Evolutionary conservation across 1,284 basidiomycete species (phyloP), one percentile per base, ranked within the genome.

Genomic region (Hemileia vastatrix): DNA sequence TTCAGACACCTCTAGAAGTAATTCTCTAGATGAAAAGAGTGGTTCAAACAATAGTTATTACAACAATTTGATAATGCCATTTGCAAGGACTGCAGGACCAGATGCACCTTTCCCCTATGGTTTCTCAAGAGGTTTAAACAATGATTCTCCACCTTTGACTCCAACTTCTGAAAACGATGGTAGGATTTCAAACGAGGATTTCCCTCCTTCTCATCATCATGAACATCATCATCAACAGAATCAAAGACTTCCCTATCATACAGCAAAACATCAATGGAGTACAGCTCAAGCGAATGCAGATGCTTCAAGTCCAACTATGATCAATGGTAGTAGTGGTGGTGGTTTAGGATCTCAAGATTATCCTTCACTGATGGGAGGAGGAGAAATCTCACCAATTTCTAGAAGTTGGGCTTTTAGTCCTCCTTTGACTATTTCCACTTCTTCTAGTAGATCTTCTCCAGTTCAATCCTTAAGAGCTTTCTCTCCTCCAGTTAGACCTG

Each of bases 91-190:
- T n/a, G n/a, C n/a, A n/a, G n/a, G n/a, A n/a, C n/a, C n/a, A n/a
- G n/a, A n/a, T n/a, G n/a, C n/a, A n/a, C n/a, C n/a, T n/a, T n/a
- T n/a, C n/a, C n/a, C n/a, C n/a, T n/a, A n/a, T n/a, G n/a, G n/a
- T n/a, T n/a, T n/a, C n/a, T n/a, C n/a, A n/a, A n/a, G n/a, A n/a
- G n/a, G 69, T 6, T 65, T 74, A 49, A 72, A 73, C 53, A 66
- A 68, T 23, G 67, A 68, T 53, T 70, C 67, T 23, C 70, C 72
- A 13, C 70, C 72, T 6, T 65, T 73, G 9, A 72, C 72, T 4
- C 72, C 72, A 3, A 67, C 66, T 13, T 63, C 63, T 54, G 68
- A 70, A 31, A 62, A 54, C 19, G 68, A 65, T 44, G 63, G 67
- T 24, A 66, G 66, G 45, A 62, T 54, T 53, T 63, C 64, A 21